These are phyloP conservation scores for Xylariaceae sp. DNA, from an alignment of 2,329 filamentous ascomycete genomes.

Conservation along the genomic window DNA sequence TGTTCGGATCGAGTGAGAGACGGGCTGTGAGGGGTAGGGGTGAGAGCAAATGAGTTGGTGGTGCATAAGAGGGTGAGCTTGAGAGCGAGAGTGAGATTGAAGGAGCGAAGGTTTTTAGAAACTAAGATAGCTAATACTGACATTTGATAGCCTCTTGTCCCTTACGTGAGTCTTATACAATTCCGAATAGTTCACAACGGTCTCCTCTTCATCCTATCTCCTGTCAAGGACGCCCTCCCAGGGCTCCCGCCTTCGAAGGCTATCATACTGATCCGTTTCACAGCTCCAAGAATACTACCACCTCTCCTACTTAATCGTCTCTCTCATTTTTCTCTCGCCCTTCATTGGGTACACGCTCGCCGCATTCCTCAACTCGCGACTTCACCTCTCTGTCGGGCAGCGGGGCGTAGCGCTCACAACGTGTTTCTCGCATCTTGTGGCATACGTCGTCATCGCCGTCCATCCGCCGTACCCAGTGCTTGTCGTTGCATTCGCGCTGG, in stretches of 20 bases:
- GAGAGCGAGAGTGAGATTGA: no score
- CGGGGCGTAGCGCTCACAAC: conserved; percentile 65
- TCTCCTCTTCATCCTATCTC: not conserved
- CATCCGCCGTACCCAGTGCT: conserved; percentile 69
- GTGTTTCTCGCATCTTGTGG: conserved; percentile 58
- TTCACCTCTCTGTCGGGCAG: conserved; percentile 51
- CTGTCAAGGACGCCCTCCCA: not conserved
- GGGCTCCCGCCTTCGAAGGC: no score
- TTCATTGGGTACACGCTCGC: conserved; percentile 45
- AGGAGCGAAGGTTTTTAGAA: no score
- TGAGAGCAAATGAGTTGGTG: no score
- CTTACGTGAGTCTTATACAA: conserved; percentile 43
- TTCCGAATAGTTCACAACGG: no score
- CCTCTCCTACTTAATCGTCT: conserved; percentile 47
- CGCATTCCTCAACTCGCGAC: conserved; percentile 42
- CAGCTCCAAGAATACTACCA: conserved; percentile 46
- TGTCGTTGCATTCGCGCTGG: conserved; percentile 62
- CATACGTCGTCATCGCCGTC: conserved; percentile 60
- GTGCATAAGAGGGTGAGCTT: no score
- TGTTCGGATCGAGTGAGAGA: no score
- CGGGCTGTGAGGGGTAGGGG: no score
- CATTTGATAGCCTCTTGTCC: conserved; percentile 43
- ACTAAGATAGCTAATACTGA: not conserved
- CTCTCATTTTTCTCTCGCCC: conserved; percentile 47
- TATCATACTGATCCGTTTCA: not conserved